Conservation (phyloP, 768 basidiomycete species). For the Lactifluus volemus region DNA sequence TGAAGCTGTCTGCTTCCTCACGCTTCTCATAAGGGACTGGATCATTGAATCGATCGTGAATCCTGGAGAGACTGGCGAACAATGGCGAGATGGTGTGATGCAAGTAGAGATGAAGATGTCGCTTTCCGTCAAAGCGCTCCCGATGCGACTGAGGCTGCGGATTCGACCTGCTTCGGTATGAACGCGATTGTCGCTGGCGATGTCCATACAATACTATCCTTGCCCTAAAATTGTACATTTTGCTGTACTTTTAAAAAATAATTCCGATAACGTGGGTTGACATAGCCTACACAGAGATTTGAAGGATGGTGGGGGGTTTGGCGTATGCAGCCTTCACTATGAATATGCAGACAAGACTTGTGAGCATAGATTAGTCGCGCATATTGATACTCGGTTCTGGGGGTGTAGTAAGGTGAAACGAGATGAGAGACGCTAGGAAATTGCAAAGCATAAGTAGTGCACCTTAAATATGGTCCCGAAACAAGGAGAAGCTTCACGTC, state of each 20-base stretch:
- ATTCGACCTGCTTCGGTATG: neutral
- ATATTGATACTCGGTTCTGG: neutral
- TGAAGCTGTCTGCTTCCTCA: constrained; percentile 46
- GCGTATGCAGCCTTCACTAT: neutral
- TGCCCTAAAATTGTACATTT: no score
- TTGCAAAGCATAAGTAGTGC: no score
- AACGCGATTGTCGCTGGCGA: no score
- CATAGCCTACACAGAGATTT: no score
- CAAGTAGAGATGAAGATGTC: neutral
- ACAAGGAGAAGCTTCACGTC: no score
- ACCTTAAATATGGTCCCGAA: no score
- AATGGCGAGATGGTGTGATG: constrained; percentile 16
- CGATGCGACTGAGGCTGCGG: constrained; percentile 1
- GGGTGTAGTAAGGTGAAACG: neutral
- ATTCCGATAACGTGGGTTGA: no score
- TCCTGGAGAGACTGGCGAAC: constrained; percentile 28
- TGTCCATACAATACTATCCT: no score
- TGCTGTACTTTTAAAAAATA: no score
- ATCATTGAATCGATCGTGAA: constrained; percentile 38
- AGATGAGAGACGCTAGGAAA: neutral
- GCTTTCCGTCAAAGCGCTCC: neutral
- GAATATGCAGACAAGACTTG: neutral
- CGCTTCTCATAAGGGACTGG: constrained; percentile 45
- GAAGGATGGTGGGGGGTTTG: no score
- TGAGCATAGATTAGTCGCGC: neutral